Evolutionary conservation across 352 stramenopile genomes (phyloP).

Genomic region (Phytophthora idaei): DNA sequence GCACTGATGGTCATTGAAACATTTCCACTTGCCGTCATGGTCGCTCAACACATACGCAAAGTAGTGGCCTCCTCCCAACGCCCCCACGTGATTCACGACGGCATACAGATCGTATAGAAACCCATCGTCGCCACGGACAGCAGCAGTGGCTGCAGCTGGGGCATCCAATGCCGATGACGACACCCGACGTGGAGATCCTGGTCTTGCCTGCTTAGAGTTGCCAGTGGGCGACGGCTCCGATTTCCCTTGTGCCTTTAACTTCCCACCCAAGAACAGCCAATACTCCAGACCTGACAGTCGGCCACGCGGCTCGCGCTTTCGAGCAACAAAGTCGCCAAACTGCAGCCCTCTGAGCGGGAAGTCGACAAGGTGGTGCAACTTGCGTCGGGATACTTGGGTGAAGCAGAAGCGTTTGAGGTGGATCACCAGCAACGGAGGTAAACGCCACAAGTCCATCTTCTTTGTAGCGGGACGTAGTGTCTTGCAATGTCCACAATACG

Average conservation of each 20-base stretch:
- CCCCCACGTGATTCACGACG: constrained; percentile 98
- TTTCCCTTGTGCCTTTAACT: constrained; percentile 43
- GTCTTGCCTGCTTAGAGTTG: constrained; percentile 11
- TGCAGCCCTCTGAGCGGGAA: constrained; percentile 95
- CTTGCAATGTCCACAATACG: constrained; percentile 86
- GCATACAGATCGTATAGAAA: constrained; percentile 97
- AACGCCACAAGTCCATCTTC: constrained; percentile 97
- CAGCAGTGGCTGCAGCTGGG: constrained; percentile 62
- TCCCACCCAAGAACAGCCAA: constrained; percentile 80
- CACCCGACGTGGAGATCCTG: constrained; percentile 21
- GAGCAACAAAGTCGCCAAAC: constrained; percentile 81
- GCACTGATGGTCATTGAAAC: constrained; percentile 97
- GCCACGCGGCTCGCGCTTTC: constrained; percentile 49
- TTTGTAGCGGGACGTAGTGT: constrained; percentile 93
- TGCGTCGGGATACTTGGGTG: constrained; percentile 91
- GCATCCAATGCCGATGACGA: constrained; percentile 54
- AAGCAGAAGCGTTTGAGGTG: constrained; percentile 99
- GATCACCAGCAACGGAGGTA: constrained; percentile 98
- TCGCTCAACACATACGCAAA: constrained; percentile 86
- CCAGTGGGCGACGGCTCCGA: constrained; percentile 12
- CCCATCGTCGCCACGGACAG: constrained; percentile 51
- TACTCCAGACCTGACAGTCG: constrained; percentile 64
- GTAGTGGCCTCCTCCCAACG: constrained; percentile 96
- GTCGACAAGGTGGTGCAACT: constrained; percentile 96
- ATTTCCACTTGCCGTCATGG: constrained; percentile 95